These are phyloP conservation scores for Apiospora saccharicola DNA, from an alignment of 2,329 filamentous ascomycete genomes.

Conservation along the genomic window DNA sequence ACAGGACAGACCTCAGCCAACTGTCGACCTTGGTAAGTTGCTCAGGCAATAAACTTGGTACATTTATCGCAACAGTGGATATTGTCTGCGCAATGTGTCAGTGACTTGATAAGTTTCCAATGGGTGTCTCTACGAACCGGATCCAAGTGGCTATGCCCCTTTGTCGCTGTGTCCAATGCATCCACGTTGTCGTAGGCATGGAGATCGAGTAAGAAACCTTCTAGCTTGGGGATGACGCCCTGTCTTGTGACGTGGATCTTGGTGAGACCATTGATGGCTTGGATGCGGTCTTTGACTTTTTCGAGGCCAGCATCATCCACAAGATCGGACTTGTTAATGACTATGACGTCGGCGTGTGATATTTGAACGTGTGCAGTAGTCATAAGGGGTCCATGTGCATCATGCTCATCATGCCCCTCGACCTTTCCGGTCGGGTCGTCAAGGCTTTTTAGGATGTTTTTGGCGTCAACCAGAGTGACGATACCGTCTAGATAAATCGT, in stretches of 20 bases:
- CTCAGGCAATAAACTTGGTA: constrained; percentile 64
- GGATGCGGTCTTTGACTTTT: constrained; percentile 73
- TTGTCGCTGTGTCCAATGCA: constrained; percentile 72
- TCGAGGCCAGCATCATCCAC: constrained; percentile 74
- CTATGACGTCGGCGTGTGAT: constrained; percentile 92
- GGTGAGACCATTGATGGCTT: constrained; percentile 88
- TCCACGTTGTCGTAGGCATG: constrained; percentile 90
- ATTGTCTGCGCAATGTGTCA: constrained; percentile 68
- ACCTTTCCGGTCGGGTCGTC: constrained; percentile 72
- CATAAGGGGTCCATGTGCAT: constrained; percentile 70
- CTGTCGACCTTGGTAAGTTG: constrained; percentile 73
- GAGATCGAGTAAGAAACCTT: constrained; percentile 86
- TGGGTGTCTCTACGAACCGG: constrained; percentile 61
- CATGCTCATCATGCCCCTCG: constrained; percentile 57
- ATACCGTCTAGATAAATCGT: constrained; percentile 97
- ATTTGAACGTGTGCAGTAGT: constrained; percentile 97
- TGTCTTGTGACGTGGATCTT: constrained; percentile 83
- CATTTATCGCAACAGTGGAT: constrained; percentile 77
- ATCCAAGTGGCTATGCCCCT: constrained; percentile 91
- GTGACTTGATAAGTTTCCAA: neutral
- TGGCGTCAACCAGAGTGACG: constrained; percentile 93
- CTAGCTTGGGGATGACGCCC: constrained; percentile 80
- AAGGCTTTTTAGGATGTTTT: constrained; percentile 84
- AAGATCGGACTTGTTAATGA: constrained; percentile 93
- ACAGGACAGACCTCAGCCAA: constrained; percentile 85